Evolutionary conservation across 2,329 filamentous ascomycete species (phyloP), one percentile per base, ranked within the genome.

Genomic region (Talaromyces sp.): DNA sequence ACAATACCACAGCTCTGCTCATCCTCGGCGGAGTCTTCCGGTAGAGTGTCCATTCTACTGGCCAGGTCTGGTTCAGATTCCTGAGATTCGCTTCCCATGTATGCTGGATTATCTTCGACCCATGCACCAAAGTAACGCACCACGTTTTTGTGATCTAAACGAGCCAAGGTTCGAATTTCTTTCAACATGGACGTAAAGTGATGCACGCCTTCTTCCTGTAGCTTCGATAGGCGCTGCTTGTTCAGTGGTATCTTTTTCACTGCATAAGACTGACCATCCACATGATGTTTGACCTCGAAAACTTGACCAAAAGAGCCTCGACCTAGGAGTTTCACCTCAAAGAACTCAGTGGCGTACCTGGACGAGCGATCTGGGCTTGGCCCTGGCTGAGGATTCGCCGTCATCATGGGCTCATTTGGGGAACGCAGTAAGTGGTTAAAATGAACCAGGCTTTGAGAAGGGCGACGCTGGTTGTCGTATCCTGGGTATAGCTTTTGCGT

Each of bases 291-390:
- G 11, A 82, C 86, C 64, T 84, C 84, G 68, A 82, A 89, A 1
- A 89, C 87, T 42, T 81, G 81, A 1, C 86, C 86, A 68, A 87
- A 89, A 0, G 86, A 87, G 15, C 87, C 87, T 69, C 82, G 86
- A 1, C 87, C 87, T 3, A 89, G 77, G 1, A 85, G 69, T 19
- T 77, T 79, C 13, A 87, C 69, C 65, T 86, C 81, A 22, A 78
- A 75, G 62, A 83, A 85, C 63, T 82, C 83, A 42, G 77, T 74
- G 3, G 75, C 70, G 66, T 83, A 84, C 51, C 80, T 75, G 49
- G 80, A 78, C 39, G 73, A 65, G 9, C 64, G 65, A 59, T 69
- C 70, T 54, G 65, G 63, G 25, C 66, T 65, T 27, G 64, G 67
- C 25, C 58, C 64, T 28, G 67, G 56, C 4, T 68, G 70, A 10